Percentiles rank a stretch among this genome's conserved stretches.
Conservation (phyloP, 208 protist species). For the Acanthamoeba sp. region DNA sequence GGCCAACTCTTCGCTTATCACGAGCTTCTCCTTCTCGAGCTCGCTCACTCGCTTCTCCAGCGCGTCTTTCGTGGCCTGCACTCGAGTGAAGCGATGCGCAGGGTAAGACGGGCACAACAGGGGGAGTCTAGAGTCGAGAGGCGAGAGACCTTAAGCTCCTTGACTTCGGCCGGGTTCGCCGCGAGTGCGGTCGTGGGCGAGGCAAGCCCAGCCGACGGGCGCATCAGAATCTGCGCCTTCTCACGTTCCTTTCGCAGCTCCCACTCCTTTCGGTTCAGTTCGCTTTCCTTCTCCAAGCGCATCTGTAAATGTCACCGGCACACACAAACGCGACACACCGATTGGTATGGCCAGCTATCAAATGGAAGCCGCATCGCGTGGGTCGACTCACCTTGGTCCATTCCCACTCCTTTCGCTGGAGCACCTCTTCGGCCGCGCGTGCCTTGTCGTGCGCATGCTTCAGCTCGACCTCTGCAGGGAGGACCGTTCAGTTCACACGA, state of each 20-base stretch:
- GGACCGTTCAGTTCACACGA: not conserved
- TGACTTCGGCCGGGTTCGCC: not conserved
- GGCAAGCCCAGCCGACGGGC: not conserved
- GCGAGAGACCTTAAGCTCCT: not conserved
- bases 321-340: not conserved
- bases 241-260: not conserved
- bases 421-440: not conserved
- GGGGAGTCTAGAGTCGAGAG: not conserved
- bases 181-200: not conserved
- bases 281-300: slow-evolving; percentile 24
- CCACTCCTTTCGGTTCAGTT: slow-evolving; percentile 16
- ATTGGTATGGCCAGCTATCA: not conserved
- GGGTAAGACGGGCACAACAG: not conserved
- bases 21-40: not conserved
- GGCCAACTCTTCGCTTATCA: not conserved
- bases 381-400: not conserved
- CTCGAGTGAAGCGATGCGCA: not conserved
- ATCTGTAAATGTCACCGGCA: not conserved
- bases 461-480: not conserved
- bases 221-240: slow-evolving; percentile 42
- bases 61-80: slow-evolving; percentile 1
- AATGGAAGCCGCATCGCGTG: not conserved
- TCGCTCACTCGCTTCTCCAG: slow-evolving; percentile 40
- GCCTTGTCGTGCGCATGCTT: not conserved
- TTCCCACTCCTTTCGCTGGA: slow-evolving; percentile 23